Evolutionary conservation across 139 green algal species (phyloP).

Genomic region (Coelastrella sp.): DNA sequence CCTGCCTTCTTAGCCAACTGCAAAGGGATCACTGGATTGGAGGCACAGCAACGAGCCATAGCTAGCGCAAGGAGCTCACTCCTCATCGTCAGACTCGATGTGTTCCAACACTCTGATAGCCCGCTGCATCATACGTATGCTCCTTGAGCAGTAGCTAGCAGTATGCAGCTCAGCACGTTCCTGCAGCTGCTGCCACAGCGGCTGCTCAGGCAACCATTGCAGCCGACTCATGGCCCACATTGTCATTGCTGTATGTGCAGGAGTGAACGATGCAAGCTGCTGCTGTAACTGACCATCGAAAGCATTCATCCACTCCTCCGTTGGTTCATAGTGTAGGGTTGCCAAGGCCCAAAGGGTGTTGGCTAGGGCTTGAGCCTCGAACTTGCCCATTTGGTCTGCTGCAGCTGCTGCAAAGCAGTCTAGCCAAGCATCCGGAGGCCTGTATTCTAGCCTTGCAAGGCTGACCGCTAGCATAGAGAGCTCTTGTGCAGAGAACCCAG

Average conservation of each 20-base stretch:
- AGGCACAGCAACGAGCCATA: not conserved
- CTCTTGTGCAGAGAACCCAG: slow-evolving; percentile 27
- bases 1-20: not conserved
- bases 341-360: slow-evolving; percentile 51
- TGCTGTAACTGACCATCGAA: slow-evolving; percentile 50
- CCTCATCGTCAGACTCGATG: slow-evolving; percentile 1
- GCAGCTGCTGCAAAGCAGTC: slow-evolving; percentile 28
- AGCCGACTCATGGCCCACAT: slow-evolving; percentile 49
- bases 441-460: slow-evolving; percentile 44
- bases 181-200: slow-evolving; percentile 45
- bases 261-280: slow-evolving; percentile 47
- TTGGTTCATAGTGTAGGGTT: slow-evolving; percentile 49
- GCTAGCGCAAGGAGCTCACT: not conserved
- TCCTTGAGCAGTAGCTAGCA: slow-evolving; percentile 39
- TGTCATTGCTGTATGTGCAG: slow-evolving; percentile 51
- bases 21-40: not conserved
- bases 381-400: slow-evolving; percentile 19
- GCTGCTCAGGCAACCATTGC: slow-evolving; percentile 37
- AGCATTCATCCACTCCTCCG: slow-evolving; percentile 53
- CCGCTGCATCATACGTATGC: slow-evolving; percentile 16
- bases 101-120: slow-evolving; percentile 28
- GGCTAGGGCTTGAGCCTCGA: slow-evolving; percentile 21
- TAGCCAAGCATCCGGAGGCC: slow-evolving; percentile 41
- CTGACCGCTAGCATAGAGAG: slow-evolving; percentile 44
- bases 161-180: slow-evolving; percentile 38